phyloP scores from a whole-genome alignment of 1,284 basidiomycete genomes.

The Ustilago curta region DNA sequence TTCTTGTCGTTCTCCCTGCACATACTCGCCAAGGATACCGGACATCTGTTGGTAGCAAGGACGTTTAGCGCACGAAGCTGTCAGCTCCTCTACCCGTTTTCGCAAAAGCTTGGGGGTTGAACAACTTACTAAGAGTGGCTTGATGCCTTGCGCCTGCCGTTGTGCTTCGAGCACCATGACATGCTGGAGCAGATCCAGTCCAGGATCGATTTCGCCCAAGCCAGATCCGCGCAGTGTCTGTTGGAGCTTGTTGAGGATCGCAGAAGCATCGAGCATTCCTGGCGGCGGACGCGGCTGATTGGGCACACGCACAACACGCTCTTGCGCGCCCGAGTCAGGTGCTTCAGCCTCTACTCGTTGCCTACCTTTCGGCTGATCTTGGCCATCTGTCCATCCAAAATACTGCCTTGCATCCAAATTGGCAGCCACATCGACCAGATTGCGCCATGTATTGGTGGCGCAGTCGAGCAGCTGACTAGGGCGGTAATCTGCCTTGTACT shows the following conservation, averaged over 20 bases:
- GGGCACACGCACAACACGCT: slow-evolving; percentile 26
- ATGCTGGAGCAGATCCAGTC: slow-evolving; percentile 18
- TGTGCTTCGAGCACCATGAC: slow-evolving; percentile 29
- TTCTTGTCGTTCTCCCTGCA: slow-evolving; percentile 5
- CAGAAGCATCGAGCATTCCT: slow-evolving; percentile 64
- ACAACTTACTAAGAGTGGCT: slow-evolving; percentile 31
- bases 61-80: not conserved
- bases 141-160: slow-evolving; percentile 31
- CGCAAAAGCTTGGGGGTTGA: not conserved
- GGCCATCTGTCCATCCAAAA: slow-evolving; percentile 21
- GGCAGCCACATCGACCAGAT: slow-evolving; percentile 9
- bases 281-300: slow-evolving; percentile 61
- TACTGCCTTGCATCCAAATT: slow-evolving; percentile 18
- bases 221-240: slow-evolving; percentile 8
- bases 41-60: slow-evolving; percentile 14
- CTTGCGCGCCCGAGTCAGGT: slow-evolving; percentile 28
- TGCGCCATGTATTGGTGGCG: slow-evolving; percentile 31
- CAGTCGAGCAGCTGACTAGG: slow-evolving; percentile 87
- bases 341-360: not conserved
- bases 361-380: not conserved
- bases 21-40: slow-evolving; percentile 11
- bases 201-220: not conserved
- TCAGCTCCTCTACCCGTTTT: not conserved
- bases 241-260: slow-evolving; percentile 39
- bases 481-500: slow-evolving; percentile 90